Percentiles rank a stretch among this genome's conserved stretches.
Evolutionary conservation across 176 grass and related monocot species (phyloP).

Genomic region (Lolium multiflorum): DNA sequence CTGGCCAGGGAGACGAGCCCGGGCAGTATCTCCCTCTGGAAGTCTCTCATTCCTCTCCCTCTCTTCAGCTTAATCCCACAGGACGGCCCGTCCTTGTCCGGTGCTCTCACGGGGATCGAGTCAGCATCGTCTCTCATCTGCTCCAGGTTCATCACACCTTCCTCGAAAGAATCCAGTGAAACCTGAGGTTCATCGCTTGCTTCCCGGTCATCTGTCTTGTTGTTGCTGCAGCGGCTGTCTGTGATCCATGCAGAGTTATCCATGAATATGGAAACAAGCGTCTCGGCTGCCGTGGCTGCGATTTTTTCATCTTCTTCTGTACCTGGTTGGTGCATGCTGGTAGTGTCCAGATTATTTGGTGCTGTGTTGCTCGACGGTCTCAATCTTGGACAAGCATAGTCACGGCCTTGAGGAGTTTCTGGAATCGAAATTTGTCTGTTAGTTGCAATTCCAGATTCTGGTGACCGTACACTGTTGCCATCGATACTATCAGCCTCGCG

Average conservation of each 20-base stretch:
- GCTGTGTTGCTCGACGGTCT: neutral
- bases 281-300: conserved; percentile 63
- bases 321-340: conserved; percentile 36
- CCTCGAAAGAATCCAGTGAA: conserved; percentile 72
- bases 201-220: neutral
- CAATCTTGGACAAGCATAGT: conserved; percentile 14
- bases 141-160: conserved; percentile 62
- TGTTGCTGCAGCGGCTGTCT: conserved; percentile 20
- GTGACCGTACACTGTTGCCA: neutral
- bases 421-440: conserved; percentile 29
- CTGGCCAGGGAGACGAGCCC: conserved; percentile 76
- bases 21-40: conserved; percentile 87
- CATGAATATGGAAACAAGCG: conserved; percentile 69
- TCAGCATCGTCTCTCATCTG: conserved; percentile 67
- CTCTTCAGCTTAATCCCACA: conserved; percentile 74
- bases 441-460: conserved; percentile 13
- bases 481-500: conserved; percentile 24
- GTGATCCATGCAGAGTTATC: conserved; percentile 31
- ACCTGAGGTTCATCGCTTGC: conserved; percentile 36
- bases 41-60: conserved; percentile 83
- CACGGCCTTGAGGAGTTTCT: conserved; percentile 39
- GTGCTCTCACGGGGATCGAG: conserved; percentile 43
- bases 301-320: conserved; percentile 29
- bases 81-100: conserved; percentile 45
- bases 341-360: conserved; percentile 32